Evolutionary conservation across 2,329 filamentous ascomycete genomes (phyloP).

Genomic region (Triangularia verruculosa): DNA sequence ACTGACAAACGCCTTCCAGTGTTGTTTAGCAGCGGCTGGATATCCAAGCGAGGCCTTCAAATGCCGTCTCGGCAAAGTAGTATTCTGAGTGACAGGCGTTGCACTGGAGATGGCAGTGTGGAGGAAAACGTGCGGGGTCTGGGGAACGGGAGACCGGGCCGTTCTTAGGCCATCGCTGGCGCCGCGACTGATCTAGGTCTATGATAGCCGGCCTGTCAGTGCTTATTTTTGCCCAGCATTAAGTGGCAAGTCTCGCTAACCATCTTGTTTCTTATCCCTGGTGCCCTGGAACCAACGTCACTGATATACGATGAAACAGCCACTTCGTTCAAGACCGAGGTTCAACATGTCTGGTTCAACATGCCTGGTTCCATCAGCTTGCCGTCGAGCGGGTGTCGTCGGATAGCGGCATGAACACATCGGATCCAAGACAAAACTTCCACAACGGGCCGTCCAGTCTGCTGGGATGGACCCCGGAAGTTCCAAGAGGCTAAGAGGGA

Average conservation of each 20-base stretch:
- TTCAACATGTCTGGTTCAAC: background rate
- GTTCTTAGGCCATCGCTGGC: background rate
- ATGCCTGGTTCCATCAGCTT: background rate
- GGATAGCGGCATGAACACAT: background rate
- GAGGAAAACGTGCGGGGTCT: constrained; percentile 4
- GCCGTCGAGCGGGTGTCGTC: background rate
- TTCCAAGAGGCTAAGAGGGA: background rate
- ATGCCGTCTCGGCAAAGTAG: constrained; percentile 8
- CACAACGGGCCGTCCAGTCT: background rate
- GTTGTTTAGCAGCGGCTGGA: background rate
- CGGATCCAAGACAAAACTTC: background rate
- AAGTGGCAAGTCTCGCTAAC: background rate
- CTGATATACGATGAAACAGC: background rate
- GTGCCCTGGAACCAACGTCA: background rate
- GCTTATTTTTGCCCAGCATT: background rate
- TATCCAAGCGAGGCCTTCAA: constrained; percentile 6
- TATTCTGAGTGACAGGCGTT: constrained; percentile 4
- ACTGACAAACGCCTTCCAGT: background rate
- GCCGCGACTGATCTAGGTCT: background rate
- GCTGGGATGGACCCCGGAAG: constrained; percentile 1
- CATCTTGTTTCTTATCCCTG: background rate
- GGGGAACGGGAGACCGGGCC: background rate
- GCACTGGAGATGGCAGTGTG: background rate
- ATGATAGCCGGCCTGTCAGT: background rate
- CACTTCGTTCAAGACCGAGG: background rate